Percentiles rank a stretch among this genome's conserved stretches.
Evolutionary conservation across 805 yeast genomes (phyloP).

Genomic region (Spathaspora sp.): DNA sequence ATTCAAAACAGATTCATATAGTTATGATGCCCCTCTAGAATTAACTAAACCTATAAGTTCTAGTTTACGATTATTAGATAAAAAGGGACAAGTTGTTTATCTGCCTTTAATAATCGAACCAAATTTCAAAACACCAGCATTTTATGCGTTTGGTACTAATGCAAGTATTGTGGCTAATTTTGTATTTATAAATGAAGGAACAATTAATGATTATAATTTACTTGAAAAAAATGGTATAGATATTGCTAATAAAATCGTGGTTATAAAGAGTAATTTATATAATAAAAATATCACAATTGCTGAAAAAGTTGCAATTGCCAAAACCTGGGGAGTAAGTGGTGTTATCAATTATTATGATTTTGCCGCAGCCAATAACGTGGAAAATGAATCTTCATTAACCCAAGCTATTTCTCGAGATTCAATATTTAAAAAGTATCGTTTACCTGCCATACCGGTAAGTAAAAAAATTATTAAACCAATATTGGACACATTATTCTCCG

Average conservation of each 20-base stretch:
- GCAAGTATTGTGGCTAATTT: conserved; percentile 23
- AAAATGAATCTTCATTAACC: conserved; percentile 8
- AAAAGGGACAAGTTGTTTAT: conserved; percentile 19
- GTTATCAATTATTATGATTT: conserved; percentile 18
- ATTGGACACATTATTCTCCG: conserved; percentile 16
- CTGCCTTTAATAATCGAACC: conserved; percentile 22
- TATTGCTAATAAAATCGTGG: conserved; percentile 23
- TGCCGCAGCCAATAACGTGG: conserved; percentile 6
- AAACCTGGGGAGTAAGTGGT: conserved; percentile 22
- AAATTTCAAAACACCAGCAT: conserved; percentile 27
- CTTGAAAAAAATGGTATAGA: conserved; percentile 16
- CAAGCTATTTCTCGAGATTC: conserved; percentile 17
- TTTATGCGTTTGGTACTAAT: conserved; percentile 20
- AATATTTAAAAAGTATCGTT: conserved; percentile 7
- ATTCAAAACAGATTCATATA: conserved; percentile 15
- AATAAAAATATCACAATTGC: conserved; percentile 11
- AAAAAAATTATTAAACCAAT: conserved; percentile 22
- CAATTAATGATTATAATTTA: conserved; percentile 21
- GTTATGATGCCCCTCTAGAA: conserved; percentile 11
- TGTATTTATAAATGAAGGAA: conserved; percentile 30
- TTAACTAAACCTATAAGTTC: conserved; percentile 23
- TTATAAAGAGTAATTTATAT: conserved; percentile 15
- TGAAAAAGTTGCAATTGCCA: conserved; percentile 24
- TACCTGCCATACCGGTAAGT: conserved; percentile 26
- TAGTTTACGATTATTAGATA: conserved; percentile 21